These are phyloP conservation scores for Choanephora cucurbitarum DNA, from an alignment of 371 early-diverging fungal species.

Conservation along the genomic window DNA sequence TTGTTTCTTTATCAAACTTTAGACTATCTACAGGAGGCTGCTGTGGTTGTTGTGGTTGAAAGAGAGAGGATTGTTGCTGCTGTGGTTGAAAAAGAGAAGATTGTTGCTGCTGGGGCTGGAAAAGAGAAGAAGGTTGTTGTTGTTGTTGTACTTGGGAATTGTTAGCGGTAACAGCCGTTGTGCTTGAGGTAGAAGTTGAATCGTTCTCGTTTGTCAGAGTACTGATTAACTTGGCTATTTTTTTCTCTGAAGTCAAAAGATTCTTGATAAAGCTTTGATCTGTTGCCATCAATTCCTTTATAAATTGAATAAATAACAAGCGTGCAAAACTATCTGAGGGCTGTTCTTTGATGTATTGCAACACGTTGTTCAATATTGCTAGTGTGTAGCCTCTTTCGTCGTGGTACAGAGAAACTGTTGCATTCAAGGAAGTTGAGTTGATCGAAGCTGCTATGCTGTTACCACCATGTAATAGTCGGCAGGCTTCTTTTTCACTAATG, in stretches of 20 bases:
- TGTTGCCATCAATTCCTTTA: slow-evolving; percentile 21
- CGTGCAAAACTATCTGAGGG: slow-evolving; percentile 52
- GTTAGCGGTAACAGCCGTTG: neutral
- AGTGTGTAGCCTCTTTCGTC: slow-evolving; percentile 70
- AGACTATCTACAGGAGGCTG: neutral
- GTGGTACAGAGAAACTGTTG: slow-evolving; percentile 71
- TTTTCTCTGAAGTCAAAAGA: neutral
- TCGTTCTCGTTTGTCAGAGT: slow-evolving; percentile 1
- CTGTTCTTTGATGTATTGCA: slow-evolving; percentile 56
- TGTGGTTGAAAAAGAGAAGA: no score
- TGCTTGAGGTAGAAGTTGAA: neutral
- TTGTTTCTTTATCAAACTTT: slow-evolving; percentile 2
- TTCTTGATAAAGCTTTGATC: neutral
- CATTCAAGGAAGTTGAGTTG: slow-evolving; percentile 62
- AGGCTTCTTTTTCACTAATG: slow-evolving; percentile 74
- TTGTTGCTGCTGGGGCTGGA: neutral
- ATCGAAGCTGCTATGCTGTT: slow-evolving; percentile 40
- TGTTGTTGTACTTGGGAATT: neutral
- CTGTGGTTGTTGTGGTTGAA: slow-evolving; percentile 13
- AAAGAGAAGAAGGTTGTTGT: neutral
- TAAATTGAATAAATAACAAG: slow-evolving; percentile 34
- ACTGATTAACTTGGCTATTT: neutral
- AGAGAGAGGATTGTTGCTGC: slow-evolving; percentile 2
- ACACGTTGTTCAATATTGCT: slow-evolving; percentile 60
- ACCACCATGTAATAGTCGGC: slow-evolving; percentile 61